Conservation (phyloP, 2,329 filamentous ascomycete genomes). For the Trichoderma breve region DNA sequence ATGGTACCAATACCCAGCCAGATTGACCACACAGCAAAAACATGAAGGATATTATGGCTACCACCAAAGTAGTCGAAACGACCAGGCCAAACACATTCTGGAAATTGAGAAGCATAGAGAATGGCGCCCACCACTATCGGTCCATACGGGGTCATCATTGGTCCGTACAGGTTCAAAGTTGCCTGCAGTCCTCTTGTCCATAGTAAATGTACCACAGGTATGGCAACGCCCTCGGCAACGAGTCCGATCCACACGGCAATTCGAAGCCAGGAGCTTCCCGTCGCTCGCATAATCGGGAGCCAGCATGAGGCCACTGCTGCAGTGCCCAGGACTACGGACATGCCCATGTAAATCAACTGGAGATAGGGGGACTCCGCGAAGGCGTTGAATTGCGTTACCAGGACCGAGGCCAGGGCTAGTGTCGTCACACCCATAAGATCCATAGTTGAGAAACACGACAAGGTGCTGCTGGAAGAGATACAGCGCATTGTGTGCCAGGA, state of each 20-base stretch:
- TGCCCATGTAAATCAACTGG: background rate
- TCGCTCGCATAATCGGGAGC: background rate
- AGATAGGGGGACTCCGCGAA: background rate
- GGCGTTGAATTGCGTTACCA: background rate
- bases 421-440: background rate
- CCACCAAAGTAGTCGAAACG: background rate
- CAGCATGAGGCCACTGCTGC: background rate
- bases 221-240: background rate
- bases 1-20: background rate
- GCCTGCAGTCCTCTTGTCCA: background rate
- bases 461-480: background rate
- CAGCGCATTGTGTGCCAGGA: background rate
- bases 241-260: background rate
- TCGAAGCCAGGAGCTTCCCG: background rate
- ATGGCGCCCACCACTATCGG: background rate
- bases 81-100: background rate
- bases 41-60: slow-evolving; percentile 9
- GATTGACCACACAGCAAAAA: background rate
- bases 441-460: background rate
- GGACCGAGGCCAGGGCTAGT: background rate
- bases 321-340: background rate
- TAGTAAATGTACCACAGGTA: background rate
- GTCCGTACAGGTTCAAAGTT: background rate
- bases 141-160: background rate
- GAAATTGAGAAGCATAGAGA: background rate